A percentile compares a stretch with the other conserved stretches of the same genome.
Conservation (phyloP, 2,329 filamentous ascomycete species). For the Pseudogymnoascus sp. region DNA sequence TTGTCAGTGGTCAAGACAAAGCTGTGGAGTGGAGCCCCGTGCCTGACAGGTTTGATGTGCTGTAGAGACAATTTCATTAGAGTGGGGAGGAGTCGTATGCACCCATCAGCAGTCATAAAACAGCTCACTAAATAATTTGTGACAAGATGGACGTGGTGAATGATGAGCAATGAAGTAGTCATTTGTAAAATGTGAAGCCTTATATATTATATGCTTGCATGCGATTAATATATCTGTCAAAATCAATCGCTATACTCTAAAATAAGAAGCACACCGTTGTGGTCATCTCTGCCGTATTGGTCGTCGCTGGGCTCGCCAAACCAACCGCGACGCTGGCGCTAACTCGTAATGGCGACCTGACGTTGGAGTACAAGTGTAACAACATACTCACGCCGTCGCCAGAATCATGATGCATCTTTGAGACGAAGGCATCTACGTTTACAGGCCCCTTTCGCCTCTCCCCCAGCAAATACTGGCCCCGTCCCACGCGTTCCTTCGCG, state of each 20-base stretch:
- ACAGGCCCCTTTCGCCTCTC: conserved; percentile 23
- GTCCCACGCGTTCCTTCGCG: conserved; percentile 21
- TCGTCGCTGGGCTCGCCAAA: conserved; percentile 2
- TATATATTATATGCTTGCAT: neutral
- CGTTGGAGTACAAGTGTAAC: conserved; percentile 5
- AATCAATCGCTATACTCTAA: neutral
- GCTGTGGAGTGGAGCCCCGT: conserved; percentile 1
- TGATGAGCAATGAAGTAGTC: conserved; percentile 1
- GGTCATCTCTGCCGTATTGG: neutral
- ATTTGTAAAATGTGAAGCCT: neutral
- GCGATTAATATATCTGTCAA: neutral
- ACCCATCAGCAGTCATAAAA: neutral
- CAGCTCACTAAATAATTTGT: neutral
- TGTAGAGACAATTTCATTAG: conserved; percentile 1
- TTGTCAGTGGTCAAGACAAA: neutral
- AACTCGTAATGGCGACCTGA: conserved; percentile 9
- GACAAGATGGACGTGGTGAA: neutral
- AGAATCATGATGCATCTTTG: conserved; percentile 23
- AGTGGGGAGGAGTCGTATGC: neutral
- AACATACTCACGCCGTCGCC: conserved; percentile 4
- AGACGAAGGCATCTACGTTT: conserved; percentile 16
- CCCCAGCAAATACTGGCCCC: conserved; percentile 15
- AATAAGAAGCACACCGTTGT: neutral
- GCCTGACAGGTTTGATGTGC: neutral
- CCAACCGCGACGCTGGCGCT: conserved; percentile 7